Evolutionary conservation across 2,329 filamentous ascomycete species (phyloP), one percentile per base, ranked within the genome.

Genomic region (Graphilbum ipis-grandicollis): DNA sequence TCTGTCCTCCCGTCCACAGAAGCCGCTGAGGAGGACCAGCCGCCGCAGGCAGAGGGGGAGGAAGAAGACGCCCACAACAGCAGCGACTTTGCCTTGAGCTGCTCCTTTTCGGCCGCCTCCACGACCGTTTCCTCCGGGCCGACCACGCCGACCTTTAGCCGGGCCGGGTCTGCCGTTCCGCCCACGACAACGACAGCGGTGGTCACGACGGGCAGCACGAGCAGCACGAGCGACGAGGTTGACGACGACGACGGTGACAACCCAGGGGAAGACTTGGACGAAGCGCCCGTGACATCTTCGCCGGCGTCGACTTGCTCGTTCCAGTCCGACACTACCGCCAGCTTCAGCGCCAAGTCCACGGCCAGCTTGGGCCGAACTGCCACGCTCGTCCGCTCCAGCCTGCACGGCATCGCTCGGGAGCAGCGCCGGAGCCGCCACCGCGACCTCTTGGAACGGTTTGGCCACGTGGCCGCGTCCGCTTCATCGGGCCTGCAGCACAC

Each of bases 31-130:
- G 28, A 35, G 19, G 31, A 33, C 9, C 12, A 5, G 12, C n/a
- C 14, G 9, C 12, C 3, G 12, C n/a, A 17, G 9, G 37, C 34
- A 22, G 37, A 38, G 25, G 36, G 17, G 36, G 31, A 25, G 35
- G 35, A 29, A 19, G 36, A 22, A 23, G 35, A 36, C 26, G 15
- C n/a, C 69, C 26, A 22, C 33, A 26, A 31, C 30, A 41, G 23
- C 35, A 40, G 39, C 36, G 55, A 62, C 55, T 58, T 61, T 55
- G 57, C 66, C 47, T 57, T 57, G 34, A 55, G 57, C 49, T 59
- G 65, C 45, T 69, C 68, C 50, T 68, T 70, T 51, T 60, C 62
- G 36, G 55, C 56, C 35, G 50, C 56, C 38, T 58, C 58, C 40
- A 50, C 55, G 38, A 41, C 41, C 21, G 50, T 53, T 44, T 43